Percentiles rank a stretch among this genome's conserved stretches.
Conservation (phyloP, 495 filamentous ascomycete genomes). For the Neurospora sp. region DNA sequence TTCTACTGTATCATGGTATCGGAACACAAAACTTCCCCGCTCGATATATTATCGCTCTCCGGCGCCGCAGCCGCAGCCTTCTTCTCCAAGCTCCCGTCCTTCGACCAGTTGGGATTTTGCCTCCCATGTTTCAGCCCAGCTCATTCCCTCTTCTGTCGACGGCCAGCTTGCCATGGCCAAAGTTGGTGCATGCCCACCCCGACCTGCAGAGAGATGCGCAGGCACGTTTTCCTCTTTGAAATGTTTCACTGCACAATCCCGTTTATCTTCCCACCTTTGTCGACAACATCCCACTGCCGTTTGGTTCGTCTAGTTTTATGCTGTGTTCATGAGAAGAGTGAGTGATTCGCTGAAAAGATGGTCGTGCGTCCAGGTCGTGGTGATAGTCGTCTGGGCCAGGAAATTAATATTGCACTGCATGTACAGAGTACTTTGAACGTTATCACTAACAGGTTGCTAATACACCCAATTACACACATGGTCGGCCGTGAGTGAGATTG, state of each 20-base stretch:
- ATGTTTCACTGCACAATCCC: neutral
- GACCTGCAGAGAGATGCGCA: slow-evolving; percentile 10
- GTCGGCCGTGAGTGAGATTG: neutral
- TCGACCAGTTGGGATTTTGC: neutral
- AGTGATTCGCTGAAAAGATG: neutral
- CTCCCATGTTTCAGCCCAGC: neutral
- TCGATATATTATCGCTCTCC: neutral
- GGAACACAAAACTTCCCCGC: neutral
- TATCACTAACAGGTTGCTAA: neutral
- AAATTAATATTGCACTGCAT: neutral
- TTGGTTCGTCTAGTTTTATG: neutral
- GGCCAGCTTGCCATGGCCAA: slow-evolving; percentile 4
- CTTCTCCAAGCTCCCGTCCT: neutral
- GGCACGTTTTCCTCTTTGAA: slow-evolving; percentile 18
- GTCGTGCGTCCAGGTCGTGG: neutral
- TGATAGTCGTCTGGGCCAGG: neutral
- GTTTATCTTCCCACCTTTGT: neutral
- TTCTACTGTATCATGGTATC: neutral
- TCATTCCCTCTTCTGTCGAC: neutral
- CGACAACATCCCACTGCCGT: neutral
- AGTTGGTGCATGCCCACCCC: neutral
- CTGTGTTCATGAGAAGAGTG: neutral
- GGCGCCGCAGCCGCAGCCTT: neutral
- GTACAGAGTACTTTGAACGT: neutral
- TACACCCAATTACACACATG: neutral